A percentile compares a stretch with the other conserved stretches of the same genome.
Evolutionary conservation across 2,329 filamentous ascomycete species (phyloP).

Genomic region (Stagonosporopsis vannaccii): DNA sequence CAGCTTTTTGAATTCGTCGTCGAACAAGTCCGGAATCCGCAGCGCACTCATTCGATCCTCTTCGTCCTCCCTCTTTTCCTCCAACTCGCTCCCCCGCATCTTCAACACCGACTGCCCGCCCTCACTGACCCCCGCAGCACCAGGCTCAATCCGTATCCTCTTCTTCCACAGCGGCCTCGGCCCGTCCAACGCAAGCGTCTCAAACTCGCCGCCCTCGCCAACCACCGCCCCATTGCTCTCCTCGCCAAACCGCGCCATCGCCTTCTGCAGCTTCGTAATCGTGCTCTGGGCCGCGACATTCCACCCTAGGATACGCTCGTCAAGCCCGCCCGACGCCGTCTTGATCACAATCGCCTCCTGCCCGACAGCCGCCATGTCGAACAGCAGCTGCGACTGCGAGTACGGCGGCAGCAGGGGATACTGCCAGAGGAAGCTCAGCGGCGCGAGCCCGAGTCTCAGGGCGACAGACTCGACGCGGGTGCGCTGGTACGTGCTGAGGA

Average conservation of each 20-base stretch:
- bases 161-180: slow-evolving; percentile 75
- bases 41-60: slow-evolving; percentile 42
- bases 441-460: slow-evolving; percentile 78
- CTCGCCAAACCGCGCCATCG: slow-evolving; percentile 72
- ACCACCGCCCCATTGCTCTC: slow-evolving; percentile 73
- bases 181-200: slow-evolving; percentile 87
- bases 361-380: slow-evolving; percentile 79
- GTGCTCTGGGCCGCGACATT: slow-evolving; percentile 69
- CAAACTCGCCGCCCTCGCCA: slow-evolving; percentile 95
- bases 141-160: slow-evolving; percentile 69
- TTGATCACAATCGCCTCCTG: slow-evolving; percentile 94
- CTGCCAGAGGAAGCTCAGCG: slow-evolving; percentile 92
- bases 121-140: slow-evolving; percentile 66
- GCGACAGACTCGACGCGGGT: slow-evolving; percentile 95
- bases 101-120: slow-evolving; percentile 80
- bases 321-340: slow-evolving; percentile 88
- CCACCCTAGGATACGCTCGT: slow-evolving; percentile 80
- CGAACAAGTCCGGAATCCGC: slow-evolving; percentile 71
- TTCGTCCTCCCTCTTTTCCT: slow-evolving; percentile 51
- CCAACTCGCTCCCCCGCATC: slow-evolving; percentile 65
- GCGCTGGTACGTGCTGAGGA: slow-evolving; percentile 93
- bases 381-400: slow-evolving; percentile 64
- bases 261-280: slow-evolving; percentile 58
- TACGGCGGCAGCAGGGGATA: slow-evolving; percentile 74
- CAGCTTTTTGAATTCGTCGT: slow-evolving; percentile 63